Evolutionary conservation across 2,329 filamentous ascomycete genomes (phyloP).

Genomic region (Davidsoniella neocaledoniae): DNA sequence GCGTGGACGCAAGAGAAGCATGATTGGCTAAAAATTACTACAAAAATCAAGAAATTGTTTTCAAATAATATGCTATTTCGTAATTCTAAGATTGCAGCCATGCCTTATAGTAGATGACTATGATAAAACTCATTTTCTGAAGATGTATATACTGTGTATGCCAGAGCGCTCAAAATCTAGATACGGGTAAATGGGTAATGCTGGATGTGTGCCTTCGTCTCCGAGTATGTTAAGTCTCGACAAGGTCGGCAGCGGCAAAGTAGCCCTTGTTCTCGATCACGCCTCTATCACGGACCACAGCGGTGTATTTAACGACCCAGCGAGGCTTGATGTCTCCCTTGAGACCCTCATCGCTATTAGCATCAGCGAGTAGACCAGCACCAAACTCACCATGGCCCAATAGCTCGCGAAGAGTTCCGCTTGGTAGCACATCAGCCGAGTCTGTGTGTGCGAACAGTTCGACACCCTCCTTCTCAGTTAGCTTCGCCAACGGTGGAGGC

Average conservation of each 20-base stretch:
- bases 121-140: neutral
- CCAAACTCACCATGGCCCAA: slow-evolving; percentile 56
- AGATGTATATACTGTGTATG: neutral
- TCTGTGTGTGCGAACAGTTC: slow-evolving; percentile 89
- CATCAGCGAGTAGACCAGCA: slow-evolving; percentile 49
- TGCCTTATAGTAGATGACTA: neutral
- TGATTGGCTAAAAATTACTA: slow-evolving; percentile 51
- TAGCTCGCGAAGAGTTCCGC: slow-evolving; percentile 69
- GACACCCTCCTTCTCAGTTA: slow-evolving; percentile 69
- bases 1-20: slow-evolving; percentile 89
- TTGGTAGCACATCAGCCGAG: slow-evolving; percentile 77
- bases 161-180: neutral
- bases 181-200: neutral
- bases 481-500: slow-evolving; percentile 66
- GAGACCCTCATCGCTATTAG: slow-evolving; percentile 38
- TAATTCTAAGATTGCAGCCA: neutral
- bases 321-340: slow-evolving; percentile 67
- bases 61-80: neutral
- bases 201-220: neutral
- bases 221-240: slow-evolving; percentile 19
- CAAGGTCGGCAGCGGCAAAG: slow-evolving; percentile 69
- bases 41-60: neutral
- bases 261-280: slow-evolving; percentile 98
- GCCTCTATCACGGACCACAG: slow-evolving; percentile 80
- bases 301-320: slow-evolving; percentile 96